phyloP scores from a whole-genome alignment of 2,329 filamentous ascomycete genomes.

The Immersiporthe knoxdaviesiana region DNA sequence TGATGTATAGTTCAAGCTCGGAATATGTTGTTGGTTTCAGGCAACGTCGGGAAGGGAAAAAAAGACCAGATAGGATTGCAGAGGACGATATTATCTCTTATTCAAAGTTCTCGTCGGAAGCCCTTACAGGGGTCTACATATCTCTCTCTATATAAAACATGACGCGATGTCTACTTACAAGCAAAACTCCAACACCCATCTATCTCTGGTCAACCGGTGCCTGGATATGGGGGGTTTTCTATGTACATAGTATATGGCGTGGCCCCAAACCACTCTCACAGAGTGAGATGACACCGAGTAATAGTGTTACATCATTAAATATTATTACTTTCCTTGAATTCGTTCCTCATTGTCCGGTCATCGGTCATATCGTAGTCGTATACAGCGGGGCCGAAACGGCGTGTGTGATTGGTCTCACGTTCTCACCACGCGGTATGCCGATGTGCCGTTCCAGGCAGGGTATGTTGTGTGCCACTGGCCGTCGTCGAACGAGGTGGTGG shows the following conservation, averaged over 20 bases:
- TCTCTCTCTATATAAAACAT: neutral
- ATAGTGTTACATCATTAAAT: conserved; percentile 24
- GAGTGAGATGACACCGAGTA: neutral
- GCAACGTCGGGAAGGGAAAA: no score
- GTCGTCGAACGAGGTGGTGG: conserved; percentile 22
- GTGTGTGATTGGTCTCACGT: neutral
- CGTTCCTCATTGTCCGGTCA: neutral
- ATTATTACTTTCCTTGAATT: conserved; percentile 13
- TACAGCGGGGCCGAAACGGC: no score
- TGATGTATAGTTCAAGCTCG: no score
- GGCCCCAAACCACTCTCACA: neutral
- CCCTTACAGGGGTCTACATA: neutral
- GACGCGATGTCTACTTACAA: neutral
- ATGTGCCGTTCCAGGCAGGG: conserved; percentile 26
- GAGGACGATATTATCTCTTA: neutral
- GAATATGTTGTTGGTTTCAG: no score
- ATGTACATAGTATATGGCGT: neutral
- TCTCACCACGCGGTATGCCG: neutral
- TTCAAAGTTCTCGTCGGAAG: neutral
- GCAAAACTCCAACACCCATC: neutral
- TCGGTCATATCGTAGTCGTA: neutral
- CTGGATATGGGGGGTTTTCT: neutral
- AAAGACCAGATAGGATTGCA: neutral
- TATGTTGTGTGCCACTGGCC: conserved; percentile 30
- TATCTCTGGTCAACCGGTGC: neutral